Conservation (phyloP, 257 asterid species). For the Solanum sitiens region DNA sequence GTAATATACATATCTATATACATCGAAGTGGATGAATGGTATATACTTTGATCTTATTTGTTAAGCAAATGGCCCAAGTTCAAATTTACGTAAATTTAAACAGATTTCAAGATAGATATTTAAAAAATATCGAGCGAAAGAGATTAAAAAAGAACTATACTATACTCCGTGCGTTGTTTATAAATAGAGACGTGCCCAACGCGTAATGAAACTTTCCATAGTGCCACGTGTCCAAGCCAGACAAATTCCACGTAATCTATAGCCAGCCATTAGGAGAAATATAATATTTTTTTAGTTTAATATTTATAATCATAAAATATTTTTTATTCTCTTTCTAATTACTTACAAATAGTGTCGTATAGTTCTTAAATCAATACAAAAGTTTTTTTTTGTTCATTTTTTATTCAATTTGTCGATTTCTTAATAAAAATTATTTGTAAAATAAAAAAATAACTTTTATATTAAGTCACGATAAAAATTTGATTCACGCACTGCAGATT, state of each 20-base stretch:
- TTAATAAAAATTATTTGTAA: too few species aligned
- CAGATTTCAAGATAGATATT: too few species aligned
- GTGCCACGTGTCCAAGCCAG: neutral
- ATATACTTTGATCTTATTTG: neutral
- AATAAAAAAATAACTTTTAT: too few species aligned
- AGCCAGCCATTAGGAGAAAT: too few species aligned
- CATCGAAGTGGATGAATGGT: neutral
- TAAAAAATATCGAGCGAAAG: neutral
- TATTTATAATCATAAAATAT: too few species aligned
- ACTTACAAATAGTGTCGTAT: too few species aligned
- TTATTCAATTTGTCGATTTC: neutral
- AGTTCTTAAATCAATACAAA: too few species aligned
- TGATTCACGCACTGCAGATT: fast-evolving
- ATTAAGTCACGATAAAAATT: too few species aligned
- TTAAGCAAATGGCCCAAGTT: too few species aligned
- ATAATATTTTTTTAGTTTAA: neutral
- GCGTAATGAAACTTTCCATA: neutral
- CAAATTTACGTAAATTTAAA: too few species aligned
- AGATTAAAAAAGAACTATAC: too few species aligned
- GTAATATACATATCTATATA: too few species aligned
- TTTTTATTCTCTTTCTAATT: neutral
- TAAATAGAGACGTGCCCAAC: neutral
- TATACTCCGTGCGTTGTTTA: neutral
- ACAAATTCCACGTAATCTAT: neutral
- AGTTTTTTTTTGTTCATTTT: neutral